A percentile compares a stretch with the other conserved stretches of the same genome.
phyloP scores from a whole-genome alignment of 371 early-diverging fungal species.

The Enterospora canceri region DNA sequence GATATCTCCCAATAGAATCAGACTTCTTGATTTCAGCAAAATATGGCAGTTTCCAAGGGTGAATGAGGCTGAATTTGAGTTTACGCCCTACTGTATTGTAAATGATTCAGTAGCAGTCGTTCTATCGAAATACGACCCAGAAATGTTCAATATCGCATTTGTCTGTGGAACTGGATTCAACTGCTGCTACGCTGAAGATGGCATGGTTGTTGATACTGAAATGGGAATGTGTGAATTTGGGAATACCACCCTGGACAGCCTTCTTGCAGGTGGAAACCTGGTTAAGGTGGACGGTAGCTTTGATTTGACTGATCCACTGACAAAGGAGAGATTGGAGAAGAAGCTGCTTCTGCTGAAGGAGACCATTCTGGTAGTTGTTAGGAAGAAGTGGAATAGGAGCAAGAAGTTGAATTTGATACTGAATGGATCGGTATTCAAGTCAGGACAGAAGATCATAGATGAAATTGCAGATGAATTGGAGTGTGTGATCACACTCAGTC shows the following conservation, averaged over 20 bases:
- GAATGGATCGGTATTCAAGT: not conserved
- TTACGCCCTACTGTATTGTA: not conserved
- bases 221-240: not conserved
- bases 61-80: not conserved
- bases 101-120: not conserved
- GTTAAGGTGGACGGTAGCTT: too few species aligned
- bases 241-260: not conserved
- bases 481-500: not conserved
- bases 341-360: slow-evolving; percentile 33
- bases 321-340: too few species aligned
- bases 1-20: not conserved
- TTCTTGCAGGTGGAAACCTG: not conserved
- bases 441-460: not conserved
- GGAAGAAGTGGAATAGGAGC: slow-evolving; percentile 38
- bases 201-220: not conserved
- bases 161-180: not conserved
- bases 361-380: slow-evolving; percentile 27
- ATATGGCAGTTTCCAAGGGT: not conserved
- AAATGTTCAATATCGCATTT: not conserved
- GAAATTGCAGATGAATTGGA: not conserved
- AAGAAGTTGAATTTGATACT: not conserved
- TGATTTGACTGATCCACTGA: too few species aligned
- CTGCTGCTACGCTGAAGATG: not conserved
- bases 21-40: not conserved
- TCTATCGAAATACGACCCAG: not conserved